Base-by-base conservation (phyloP, 2,329 filamentous ascomycete genomes). In the Cyphellophora attinorum region DNA sequence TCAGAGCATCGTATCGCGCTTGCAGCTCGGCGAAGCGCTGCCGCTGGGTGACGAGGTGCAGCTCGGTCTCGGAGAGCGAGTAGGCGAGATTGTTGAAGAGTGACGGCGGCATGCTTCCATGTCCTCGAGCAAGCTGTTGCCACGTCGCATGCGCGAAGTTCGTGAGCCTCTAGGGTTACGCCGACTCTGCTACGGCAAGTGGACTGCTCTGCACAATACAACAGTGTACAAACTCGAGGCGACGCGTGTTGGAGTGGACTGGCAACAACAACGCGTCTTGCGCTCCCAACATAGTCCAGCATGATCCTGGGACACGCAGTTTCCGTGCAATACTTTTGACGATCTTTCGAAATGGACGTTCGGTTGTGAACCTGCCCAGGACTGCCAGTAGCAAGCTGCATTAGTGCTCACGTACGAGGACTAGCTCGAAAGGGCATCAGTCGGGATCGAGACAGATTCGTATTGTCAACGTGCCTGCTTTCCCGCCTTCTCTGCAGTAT, bases 251-350 rank as follows among this genome's bases (percentile, higher is more conserved):
- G 19, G 27, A 32, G 6, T 34, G 49, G 25, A 35, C 32, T 27
- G 14, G 35, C 40, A 11, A 35, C 15, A 19, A 6, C 29, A 58
- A 56, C 5, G 48, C 59, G 18, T n/a, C n/a, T n/a, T n/a, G n/a
- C n/a, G n/a, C n/a, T n/a, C n/a, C n/a, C n/a, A n/a, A n/a, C n/a
- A n/a, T n/a, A n/a, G 58, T 25, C 21, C 8, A 8, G 8, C 21
- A 25, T 25, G 21, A 25, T 25, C 21, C n/a, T 25, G 21, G 21
- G 21, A n/a, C n/a, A n/a, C n/a, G n/a, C n/a, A n/a, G n/a, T n/a
- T n/a, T n/a, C n/a, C n/a, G n/a, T n/a, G n/a, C n/a, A n/a, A n/a
- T n/a, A n/a, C n/a, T n/a, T n/a, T n/a, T n/a, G n/a, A n/a, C n/a
- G n/a, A n/a, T n/a, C n/a, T n/a, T n/a, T n/a, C n/a, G n/a, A n/a